phyloP scores from a whole-genome alignment of 768 basidiomycete genomes.

The Hydnomerulius pinastri region DNA sequence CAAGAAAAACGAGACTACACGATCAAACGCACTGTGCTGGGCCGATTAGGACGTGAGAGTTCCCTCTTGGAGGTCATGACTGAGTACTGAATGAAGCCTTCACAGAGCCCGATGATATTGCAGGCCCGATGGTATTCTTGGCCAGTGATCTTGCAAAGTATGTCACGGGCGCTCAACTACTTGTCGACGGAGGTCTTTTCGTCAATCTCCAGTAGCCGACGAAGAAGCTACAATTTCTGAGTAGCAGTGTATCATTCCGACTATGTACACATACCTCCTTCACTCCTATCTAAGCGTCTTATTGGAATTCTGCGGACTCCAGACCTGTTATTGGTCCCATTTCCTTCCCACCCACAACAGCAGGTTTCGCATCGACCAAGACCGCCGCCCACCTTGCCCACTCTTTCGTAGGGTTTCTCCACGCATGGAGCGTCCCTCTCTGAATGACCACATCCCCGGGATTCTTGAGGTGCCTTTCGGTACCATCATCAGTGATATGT shows the following conservation, averaged over 20 bases:
- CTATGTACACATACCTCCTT: no score
- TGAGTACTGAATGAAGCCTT: not conserved
- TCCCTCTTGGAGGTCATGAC: not conserved
- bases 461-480: conserved; percentile 50
- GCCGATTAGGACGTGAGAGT: conserved; percentile 59
- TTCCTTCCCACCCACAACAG: conserved; percentile 44
- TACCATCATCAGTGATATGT: no score
- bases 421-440: conserved; percentile 61
- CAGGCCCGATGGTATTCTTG: conserved; percentile 74
- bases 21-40: conserved; percentile 63
- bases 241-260: no score
- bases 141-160: conserved; percentile 72
- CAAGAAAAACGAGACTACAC: conserved; percentile 59
- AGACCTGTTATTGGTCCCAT: no score
- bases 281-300: no score
- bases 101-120: conserved; percentile 66
- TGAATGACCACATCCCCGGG: conserved; percentile 64
- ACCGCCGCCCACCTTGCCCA: conserved; percentile 57
- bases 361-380: conserved; percentile 56
- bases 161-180: conserved; percentile 62
- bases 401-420: conserved; percentile 51
- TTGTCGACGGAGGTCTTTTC: conserved; percentile 75
- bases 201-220: conserved; percentile 64
- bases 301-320: no score
- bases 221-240: not conserved